phyloP scores from a whole-genome alignment of 75 land plant genomes.

The Sequoia sempervirens region DNA sequence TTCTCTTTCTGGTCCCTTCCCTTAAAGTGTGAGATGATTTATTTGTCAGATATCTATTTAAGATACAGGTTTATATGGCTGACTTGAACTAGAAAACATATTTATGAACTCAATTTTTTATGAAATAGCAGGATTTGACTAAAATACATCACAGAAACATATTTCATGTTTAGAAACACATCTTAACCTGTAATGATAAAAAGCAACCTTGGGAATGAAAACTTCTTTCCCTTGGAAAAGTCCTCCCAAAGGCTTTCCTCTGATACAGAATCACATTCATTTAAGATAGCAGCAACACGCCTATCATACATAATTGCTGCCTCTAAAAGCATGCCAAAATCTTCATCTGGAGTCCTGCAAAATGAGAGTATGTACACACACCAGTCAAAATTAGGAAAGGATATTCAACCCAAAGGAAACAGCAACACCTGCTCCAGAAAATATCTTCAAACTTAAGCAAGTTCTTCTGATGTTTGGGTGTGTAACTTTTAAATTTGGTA shows the following conservation, averaged over 20 bases:
- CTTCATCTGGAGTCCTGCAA: constrained; percentile 95
- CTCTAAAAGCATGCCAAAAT: constrained; percentile 83
- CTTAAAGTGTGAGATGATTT: constrained; percentile 22
- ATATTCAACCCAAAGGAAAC: background rate
- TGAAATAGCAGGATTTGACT: background rate
- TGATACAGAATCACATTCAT: constrained; percentile 55
- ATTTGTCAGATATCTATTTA: background rate
- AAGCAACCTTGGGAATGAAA: constrained; percentile 70
- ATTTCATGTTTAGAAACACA: background rate
- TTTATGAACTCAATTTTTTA: background rate
- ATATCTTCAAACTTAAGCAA: background rate
- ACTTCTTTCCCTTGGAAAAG: constrained; percentile 31
- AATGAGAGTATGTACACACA: background rate
- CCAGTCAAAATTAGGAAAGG: background rate
- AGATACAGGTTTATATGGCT: background rate
- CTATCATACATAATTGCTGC: constrained; percentile 96
- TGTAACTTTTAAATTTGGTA: background rate
- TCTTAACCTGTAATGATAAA: constrained; percentile 77
- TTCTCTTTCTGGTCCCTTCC: constrained; percentile 91
- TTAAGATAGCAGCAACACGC: constrained; percentile 75
- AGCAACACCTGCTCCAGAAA: background rate
- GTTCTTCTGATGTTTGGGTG: background rate
- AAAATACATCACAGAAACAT: background rate
- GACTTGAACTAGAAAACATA: background rate
- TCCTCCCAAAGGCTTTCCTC: constrained; percentile 47